Percentiles rank a stretch among this genome's conserved stretches.
phyloP scores from a whole-genome alignment of 2,329 filamentous ascomycete species.

The Botrytis pseudocinerea region DNA sequence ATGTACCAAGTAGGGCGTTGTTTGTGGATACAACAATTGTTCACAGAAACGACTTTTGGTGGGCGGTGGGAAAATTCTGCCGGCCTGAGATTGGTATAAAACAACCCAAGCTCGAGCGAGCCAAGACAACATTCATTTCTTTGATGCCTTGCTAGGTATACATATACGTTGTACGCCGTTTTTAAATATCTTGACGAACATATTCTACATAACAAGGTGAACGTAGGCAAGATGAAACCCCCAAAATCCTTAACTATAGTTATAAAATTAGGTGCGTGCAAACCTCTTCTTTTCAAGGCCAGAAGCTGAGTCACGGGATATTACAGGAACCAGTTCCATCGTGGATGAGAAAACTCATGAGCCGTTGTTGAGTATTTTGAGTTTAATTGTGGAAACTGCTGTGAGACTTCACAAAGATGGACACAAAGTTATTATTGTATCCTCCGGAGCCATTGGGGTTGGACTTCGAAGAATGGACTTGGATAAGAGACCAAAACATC shows the following conservation, averaged over 20 bases:
- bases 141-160: background rate
- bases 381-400: constrained; percentile 90
- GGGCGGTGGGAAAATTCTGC: constrained; percentile 21
- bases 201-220: background rate
- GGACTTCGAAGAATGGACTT: constrained; percentile 88
- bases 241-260: constrained; percentile 62
- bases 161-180: background rate
- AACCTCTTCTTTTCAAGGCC: background rate
- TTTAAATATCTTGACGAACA: background rate
- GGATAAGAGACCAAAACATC: constrained; percentile 81
- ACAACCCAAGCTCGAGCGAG: background rate
- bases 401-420: constrained; percentile 86
- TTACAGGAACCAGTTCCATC: constrained; percentile 94
- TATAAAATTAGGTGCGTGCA: constrained; percentile 61
- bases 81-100: background rate
- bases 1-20: background rate
- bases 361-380: constrained; percentile 85
- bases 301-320: constrained; percentile 22
- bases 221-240: constrained; percentile 48
- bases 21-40: background rate
- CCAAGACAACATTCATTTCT: background rate
- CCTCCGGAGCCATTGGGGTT: constrained; percentile 94
- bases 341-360: constrained; percentile 95
- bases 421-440: constrained; percentile 92
- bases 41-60: constrained; percentile 4